Evolutionary conservation across 2,329 filamentous ascomycete species (phyloP).

Genomic region (Pseudogymnoascus sp.): DNA sequence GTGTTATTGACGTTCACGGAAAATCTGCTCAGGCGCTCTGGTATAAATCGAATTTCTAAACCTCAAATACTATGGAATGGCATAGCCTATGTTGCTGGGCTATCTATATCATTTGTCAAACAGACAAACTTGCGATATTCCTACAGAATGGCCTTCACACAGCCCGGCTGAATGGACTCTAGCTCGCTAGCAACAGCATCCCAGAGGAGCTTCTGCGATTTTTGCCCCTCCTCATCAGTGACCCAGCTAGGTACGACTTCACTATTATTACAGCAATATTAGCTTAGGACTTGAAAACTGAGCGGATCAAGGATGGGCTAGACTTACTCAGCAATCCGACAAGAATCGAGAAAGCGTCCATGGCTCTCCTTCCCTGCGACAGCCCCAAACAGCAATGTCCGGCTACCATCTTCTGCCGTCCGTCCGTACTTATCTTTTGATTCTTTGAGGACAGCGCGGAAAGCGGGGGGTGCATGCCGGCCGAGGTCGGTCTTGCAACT

Average conservation of each 20-base stretch:
- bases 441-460: constrained; percentile 12
- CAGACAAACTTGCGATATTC: background rate
- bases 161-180: constrained; percentile 26
- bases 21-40: constrained; percentile 8
- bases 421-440: constrained; percentile 19
- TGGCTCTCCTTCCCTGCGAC: constrained; percentile 26
- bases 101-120: background rate
- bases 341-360: constrained; percentile 19
- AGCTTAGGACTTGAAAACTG: background rate
- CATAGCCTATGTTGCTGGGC: background rate
- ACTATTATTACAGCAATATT: background rate
- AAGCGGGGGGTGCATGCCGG: constrained; percentile 17
- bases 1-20: constrained; percentile 22
- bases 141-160: constrained; percentile 18
- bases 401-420: constrained; percentile 27
- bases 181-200: constrained; percentile 24
- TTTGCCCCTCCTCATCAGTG: constrained; percentile 21
- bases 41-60: background rate
- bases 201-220: constrained; percentile 26
- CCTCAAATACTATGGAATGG: background rate
- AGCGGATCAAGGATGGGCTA: background rate
- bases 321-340: constrained; percentile 17
- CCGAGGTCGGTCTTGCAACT: constrained; percentile 24
- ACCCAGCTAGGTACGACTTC: constrained; percentile 14
- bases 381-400: constrained; percentile 27